Base-by-base conservation (phyloP, 2,329 filamentous ascomycete species). In the Chaetomium globosum region DNA sequence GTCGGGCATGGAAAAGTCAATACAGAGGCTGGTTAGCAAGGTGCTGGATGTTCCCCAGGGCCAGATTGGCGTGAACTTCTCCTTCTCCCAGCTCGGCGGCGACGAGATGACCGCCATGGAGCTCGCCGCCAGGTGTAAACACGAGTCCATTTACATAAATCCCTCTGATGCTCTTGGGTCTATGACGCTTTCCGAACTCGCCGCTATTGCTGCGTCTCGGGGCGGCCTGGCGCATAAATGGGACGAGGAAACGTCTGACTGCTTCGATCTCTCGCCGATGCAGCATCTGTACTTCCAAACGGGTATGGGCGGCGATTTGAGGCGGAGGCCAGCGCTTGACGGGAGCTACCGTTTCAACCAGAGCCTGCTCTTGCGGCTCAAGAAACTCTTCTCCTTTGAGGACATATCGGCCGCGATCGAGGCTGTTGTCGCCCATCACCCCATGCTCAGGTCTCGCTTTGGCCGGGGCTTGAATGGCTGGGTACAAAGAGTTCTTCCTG, bases 271-370 rank as follows among this genome's bases (percentile, higher is more conserved):
- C 10, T 81, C 83, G 0, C 79, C 83, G 3, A 85, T 85, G 79
- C 83, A 85, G 72, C 80, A 81, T 62, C 75, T 85, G 4, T 83
- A 82, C 70, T 84, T 85, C 59, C 76, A 81, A 67, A 82, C 81
- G 0, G 73, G 75, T 1, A 79, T 82, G 72, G 79, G 79, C 4
- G 76, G 75, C 1, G 73, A 77, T 56, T 65, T 71, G 12, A 73
- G 73, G 30, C 69, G 73, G 16, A 71, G 77, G 30, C 71, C 72
- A 46, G 64, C 70, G 0, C 63, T 69, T 4, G 75, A 77, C 2
- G 76, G 77, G 0, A 78, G 74, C 26, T 81, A 80, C 65, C 78
- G 81, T 2, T 84, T 83, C 68, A 84, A 83, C 65, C 81, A 82
- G 68, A 83, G 82, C 65, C 73, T 84, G 7, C 72, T 84, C 2